These are phyloP conservation scores for Botrytis cinerea DNA, from an alignment of 2,329 filamentous ascomycete genomes.

Conservation along the genomic window DNA sequence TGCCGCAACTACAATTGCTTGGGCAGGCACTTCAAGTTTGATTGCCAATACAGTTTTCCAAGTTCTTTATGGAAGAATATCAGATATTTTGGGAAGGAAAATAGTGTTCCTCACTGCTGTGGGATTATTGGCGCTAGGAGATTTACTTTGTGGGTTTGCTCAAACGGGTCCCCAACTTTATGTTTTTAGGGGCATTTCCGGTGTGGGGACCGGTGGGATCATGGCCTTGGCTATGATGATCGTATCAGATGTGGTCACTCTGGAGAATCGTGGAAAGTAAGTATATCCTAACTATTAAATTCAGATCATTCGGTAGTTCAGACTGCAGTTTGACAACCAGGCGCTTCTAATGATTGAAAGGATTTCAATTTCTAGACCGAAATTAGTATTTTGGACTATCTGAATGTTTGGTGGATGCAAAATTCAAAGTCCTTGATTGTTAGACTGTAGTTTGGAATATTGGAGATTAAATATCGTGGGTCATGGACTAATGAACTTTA, in stretches of 20 bases:
- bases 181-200: constrained; percentile 59
- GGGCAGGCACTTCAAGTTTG: constrained; percentile 55
- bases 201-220: constrained; percentile 63
- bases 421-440: neutral
- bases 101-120: constrained; percentile 57
- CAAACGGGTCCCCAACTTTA: constrained; percentile 60
- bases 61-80: constrained; percentile 63
- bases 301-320: neutral
- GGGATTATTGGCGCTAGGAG: constrained; percentile 54
- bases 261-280: constrained; percentile 59
- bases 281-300: constrained; percentile 15
- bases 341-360: neutral
- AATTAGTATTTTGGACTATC: neutral
- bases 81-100: constrained; percentile 63
- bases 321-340: neutral
- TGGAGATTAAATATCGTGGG: neutral
- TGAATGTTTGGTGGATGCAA: neutral
- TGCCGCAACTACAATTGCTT: constrained; percentile 54
- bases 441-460: neutral
- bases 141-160: constrained; percentile 60
- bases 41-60: constrained; percentile 64
- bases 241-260: constrained; percentile 59
- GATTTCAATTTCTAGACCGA: neutral
- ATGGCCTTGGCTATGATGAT: constrained; percentile 62
- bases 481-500: constrained; percentile 27